Conservation (phyloP, 306 rosid genomes). For the Quercus agrifolia region DNA sequence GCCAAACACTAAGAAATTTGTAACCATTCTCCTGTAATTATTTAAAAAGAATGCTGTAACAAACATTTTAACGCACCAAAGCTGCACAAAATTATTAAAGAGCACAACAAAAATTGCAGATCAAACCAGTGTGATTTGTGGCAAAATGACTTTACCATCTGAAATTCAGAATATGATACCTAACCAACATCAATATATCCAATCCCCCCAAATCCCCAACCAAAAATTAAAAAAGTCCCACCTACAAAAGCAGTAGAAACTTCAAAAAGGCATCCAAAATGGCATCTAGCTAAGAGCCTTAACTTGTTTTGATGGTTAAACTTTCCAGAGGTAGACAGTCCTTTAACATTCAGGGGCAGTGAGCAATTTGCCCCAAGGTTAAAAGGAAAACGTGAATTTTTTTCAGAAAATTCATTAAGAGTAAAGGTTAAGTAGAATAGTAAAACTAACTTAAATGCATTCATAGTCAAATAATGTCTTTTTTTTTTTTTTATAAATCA, state of each 20-base stretch:
- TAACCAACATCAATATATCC: no score
- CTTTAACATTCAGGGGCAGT: background rate
- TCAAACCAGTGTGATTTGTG: background rate
- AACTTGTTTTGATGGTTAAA: no score
- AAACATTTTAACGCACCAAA: background rate
- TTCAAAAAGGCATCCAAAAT: background rate
- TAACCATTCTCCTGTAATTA: background rate
- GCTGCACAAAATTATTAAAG: background rate
- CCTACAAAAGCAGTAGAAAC: no score
- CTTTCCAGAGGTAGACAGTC: no score
- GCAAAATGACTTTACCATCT: background rate
- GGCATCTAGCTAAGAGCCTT: background rate
- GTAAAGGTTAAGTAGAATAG: background rate
- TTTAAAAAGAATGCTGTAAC: background rate
- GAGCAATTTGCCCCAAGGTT: background rate
- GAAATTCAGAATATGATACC: background rate
- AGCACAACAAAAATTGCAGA: background rate
- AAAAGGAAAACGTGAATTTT: background rate
- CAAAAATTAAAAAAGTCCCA: background rate
- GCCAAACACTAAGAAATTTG: background rate
- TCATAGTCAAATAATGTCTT: background rate
- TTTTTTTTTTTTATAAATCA: background rate
- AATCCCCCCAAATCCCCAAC: background rate
- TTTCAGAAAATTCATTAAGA: background rate
- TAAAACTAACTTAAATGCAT: background rate